A percentile compares a stretch with the other conserved stretches of the same genome.
phyloP scores from a whole-genome alignment of 305 asterid species.

The Nicotiana rustica region DNA sequence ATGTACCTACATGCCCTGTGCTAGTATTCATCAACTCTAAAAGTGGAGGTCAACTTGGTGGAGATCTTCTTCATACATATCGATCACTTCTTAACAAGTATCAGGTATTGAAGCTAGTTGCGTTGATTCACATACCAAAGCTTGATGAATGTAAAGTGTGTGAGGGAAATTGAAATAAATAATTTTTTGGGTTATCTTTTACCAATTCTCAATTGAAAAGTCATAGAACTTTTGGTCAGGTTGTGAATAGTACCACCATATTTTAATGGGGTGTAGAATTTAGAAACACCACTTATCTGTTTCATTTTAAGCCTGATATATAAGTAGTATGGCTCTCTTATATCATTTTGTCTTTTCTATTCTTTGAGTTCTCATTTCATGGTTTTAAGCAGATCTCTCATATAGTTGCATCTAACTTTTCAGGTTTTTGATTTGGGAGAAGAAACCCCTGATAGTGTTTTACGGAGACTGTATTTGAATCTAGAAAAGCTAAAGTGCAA shows the following conservation, averaged over 20 bases:
- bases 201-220: neutral
- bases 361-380: neutral
- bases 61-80: conserved; percentile 74
- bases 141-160: conserved; percentile 3
- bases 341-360: neutral
- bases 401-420: neutral
- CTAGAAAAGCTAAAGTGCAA: conserved; percentile 62
- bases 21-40: conserved; percentile 86
- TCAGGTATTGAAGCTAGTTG: conserved; percentile 57
- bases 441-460: conserved; percentile 73
- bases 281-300: neutral
- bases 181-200: neutral
- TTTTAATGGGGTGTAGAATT: neutral
- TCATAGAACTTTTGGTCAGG: neutral
- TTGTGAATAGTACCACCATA: neutral
- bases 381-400: neutral
- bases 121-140: neutral
- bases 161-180: neutral
- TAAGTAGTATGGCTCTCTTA: neutral
- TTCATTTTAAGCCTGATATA: neutral
- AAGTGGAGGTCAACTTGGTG: conserved; percentile 98
- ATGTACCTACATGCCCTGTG: conserved; percentile 75
- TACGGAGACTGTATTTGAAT: conserved; percentile 64
- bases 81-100: conserved; percentile 66
- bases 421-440: conserved; percentile 93